Evolutionary conservation across 345 rosid genomes (phyloP).

Genomic region (Anastatica hierochuntica): DNA sequence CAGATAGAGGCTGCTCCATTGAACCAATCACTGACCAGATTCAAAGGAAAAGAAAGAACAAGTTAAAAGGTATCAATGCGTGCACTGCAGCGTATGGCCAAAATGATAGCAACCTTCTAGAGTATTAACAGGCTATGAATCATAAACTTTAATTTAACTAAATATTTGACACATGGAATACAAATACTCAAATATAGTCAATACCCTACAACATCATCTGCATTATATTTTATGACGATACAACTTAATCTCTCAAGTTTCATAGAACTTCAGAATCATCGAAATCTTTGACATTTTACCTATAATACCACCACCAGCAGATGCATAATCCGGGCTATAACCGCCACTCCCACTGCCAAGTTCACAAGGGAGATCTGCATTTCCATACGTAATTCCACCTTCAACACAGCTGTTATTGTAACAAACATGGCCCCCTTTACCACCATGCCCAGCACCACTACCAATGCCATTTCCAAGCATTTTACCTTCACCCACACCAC

Average conservation of each 20-base stretch:
- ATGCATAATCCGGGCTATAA: conserved; percentile 42
- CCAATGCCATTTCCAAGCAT: conserved; percentile 60
- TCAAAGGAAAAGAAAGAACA: conserved; percentile 17
- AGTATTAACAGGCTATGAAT: neutral
- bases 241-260: conserved; percentile 10
- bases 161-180: neutral
- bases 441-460: conserved; percentile 99
- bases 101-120: conserved; percentile 7
- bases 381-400: conserved; percentile 88
- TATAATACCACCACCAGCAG: conserved; percentile 92
- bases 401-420: conserved; percentile 44
- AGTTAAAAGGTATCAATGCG: conserved; percentile 11
- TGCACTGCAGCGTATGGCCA: conserved; percentile 9
- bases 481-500: conserved; percentile 83
- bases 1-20: conserved; percentile 80
- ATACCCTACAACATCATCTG: conserved; percentile 4
- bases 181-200: neutral
- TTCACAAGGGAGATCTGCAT: conserved; percentile 82
- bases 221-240: neutral
- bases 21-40: conserved; percentile 83
- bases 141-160: neutral
- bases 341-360: conserved; percentile 99
- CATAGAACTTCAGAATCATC: neutral
- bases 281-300: conserved; percentile 33
- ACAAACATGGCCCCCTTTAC: conserved; percentile 81